Percentiles rank a stretch among this genome's conserved stretches.
Conservation (phyloP, 169 alveolate species). For the Cryptosporidium canis region DNA sequence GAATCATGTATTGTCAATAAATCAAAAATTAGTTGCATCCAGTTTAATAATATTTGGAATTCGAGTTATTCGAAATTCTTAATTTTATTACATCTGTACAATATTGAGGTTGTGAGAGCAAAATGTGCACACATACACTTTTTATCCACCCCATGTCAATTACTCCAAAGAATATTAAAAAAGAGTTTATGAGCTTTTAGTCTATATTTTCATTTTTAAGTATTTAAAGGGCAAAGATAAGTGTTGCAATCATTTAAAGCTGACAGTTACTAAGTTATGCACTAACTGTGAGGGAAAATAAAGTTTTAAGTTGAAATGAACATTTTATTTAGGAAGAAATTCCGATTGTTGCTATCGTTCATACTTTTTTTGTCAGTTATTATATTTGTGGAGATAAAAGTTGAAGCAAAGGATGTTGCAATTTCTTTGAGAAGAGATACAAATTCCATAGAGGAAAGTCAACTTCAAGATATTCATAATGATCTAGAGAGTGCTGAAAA, state of each 20-base stretch:
- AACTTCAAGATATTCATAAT: neutral
- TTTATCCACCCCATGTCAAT: conserved; percentile 22
- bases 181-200: neutral
- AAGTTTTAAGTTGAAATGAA: neutral
- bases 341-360: neutral
- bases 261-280: neutral
- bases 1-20: no score
- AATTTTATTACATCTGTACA: neutral
- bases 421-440: neutral
- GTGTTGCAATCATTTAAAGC: neutral
- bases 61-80: neutral
- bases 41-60: no score
- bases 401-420: conserved; percentile 7
- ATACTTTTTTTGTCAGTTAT: neutral
- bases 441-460: neutral
- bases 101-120: neutral
- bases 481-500: neutral
- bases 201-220: neutral
- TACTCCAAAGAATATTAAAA: neutral
- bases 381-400: neutral
- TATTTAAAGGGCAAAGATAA: neutral
- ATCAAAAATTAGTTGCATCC: no score
- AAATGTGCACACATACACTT: conserved; percentile 50
- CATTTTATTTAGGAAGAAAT: neutral
- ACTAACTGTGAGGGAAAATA: neutral